These are phyloP conservation scores for Calonectria montana DNA, from an alignment of 2,329 filamentous ascomycete genomes.

Conservation along the genomic window DNA sequence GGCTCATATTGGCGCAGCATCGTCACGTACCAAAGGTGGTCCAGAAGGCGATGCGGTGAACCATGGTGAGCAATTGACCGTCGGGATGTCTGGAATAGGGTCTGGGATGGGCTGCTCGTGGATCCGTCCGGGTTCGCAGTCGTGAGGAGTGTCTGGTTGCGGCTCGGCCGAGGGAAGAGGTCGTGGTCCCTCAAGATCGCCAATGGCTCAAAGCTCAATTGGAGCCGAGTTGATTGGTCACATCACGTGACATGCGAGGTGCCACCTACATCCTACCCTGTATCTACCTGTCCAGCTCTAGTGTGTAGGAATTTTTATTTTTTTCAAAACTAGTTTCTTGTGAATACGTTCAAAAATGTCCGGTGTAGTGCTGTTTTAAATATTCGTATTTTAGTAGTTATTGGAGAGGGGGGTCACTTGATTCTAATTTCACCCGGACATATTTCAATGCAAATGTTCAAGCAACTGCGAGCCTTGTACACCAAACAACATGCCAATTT, in stretches of 20 bases:
- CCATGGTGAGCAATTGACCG: slow-evolving; percentile 59
- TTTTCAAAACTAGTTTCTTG: too few relatives aligned
- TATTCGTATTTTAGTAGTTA: too few relatives aligned
- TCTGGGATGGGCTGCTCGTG: slow-evolving; percentile 26
- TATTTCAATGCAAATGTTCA: too few relatives aligned
- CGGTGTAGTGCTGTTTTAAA: too few relatives aligned
- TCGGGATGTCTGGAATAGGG: slow-evolving; percentile 27
- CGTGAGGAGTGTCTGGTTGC: slow-evolving; percentile 35
- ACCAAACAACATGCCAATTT: too few relatives aligned
- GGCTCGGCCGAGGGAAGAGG: slow-evolving; percentile 40
- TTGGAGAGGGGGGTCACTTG: too few relatives aligned
- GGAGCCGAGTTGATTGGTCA: slow-evolving; percentile 40
- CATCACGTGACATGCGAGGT: slow-evolving; percentile 37
- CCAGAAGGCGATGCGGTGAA: slow-evolving; percentile 81
- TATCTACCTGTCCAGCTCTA: not conserved
- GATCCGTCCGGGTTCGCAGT: slow-evolving; percentile 34
- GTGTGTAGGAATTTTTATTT: too few relatives aligned
- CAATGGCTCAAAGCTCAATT: slow-evolving; percentile 42
- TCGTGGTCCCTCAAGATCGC: slow-evolving; percentile 43
- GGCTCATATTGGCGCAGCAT: slow-evolving; percentile 29
- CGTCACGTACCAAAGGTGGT: slow-evolving; percentile 81
- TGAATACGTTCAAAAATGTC: too few relatives aligned
- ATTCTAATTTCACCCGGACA: too few relatives aligned
- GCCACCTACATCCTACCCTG: slow-evolving; percentile 22
- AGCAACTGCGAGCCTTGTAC: too few relatives aligned